Base-by-base conservation (phyloP, 1,139 yeast species). In the Sugiyamaella novakii region DNA sequence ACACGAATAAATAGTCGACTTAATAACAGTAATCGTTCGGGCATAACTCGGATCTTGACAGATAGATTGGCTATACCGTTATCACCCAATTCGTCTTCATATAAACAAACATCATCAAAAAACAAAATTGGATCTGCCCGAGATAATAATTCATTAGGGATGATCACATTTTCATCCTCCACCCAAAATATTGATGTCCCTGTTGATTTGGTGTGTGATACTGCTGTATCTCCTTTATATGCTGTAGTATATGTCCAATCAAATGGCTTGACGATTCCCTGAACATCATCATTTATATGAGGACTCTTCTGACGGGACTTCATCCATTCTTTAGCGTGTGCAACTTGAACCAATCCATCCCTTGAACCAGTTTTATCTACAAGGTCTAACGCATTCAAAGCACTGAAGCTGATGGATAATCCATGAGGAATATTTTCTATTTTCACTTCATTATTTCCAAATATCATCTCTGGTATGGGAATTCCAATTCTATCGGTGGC, bases 401-500 rank as follows among this genome's bases (percentile, higher is more conserved):
- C 84, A 62, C 85, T 83, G 68, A 91, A 89, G 46, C 74, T 76
- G 12, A 91, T 73, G 3, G 65, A 58, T 65, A 81, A 77, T 3
- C 78, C 60, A 29, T 70, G 59, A 28, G 58, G 53, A 12, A 60
- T 56, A 57, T 78, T 74, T 58, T 63, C 63, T 6, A 87, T 64
- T 45, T 72, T 48, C 29, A 89, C 82, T 52, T 70, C 68, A 64
- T 87, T 91, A 58, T 87, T 82, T n/a, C 98, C 98, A 70, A 92
- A 92, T 12, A 92, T 89, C 98, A 92, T 92, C 64, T 92, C 99
- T 0, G 99, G 99, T 46, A 92, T 70, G 0, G 98, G 96, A 57
- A 92, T 80, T 8, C 81, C 81, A 51, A 84, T 76, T 49, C 77
- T 66, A 5, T 76, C 79, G 52, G 81, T 84, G 58, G 84, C 76